Conservation (phyloP, 345 rosid species). For the Brassica nigra region DNA sequence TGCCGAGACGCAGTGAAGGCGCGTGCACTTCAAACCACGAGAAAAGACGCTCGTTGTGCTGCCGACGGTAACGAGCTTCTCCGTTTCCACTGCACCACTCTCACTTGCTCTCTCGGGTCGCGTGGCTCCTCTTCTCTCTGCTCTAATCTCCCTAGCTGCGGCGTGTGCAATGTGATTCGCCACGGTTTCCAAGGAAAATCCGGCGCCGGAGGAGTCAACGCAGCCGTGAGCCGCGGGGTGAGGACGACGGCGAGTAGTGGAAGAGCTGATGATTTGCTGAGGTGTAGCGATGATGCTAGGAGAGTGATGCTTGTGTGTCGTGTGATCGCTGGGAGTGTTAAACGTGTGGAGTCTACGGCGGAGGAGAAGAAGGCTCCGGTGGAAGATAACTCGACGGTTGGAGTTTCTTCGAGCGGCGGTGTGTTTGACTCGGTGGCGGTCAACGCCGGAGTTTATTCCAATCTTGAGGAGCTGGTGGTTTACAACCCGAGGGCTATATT, state of each 20-base stretch:
- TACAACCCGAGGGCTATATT: slow-evolving; percentile 87
- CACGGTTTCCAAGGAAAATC: slow-evolving; percentile 68
- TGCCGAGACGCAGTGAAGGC: slow-evolving; percentile 90
- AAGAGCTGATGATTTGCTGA: slow-evolving; percentile 79
- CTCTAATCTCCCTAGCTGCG: slow-evolving; percentile 76
- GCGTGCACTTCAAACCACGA: slow-evolving; percentile 67
- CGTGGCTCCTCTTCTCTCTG: slow-evolving; percentile 81
- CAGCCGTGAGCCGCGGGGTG: slow-evolving; percentile 43
- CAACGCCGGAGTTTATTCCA: slow-evolving; percentile 66
- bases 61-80: slow-evolving; percentile 98
- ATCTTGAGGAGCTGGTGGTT: slow-evolving; percentile 78
- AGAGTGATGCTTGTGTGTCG: slow-evolving; percentile 97
- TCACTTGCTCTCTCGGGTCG: slow-evolving; percentile 76
- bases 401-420: slow-evolving; percentile 37
- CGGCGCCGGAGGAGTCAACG: slow-evolving; percentile 27
- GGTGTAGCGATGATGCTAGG: slow-evolving; percentile 53
- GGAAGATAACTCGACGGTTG: slow-evolving; percentile 10
- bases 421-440: slow-evolving; percentile 82
- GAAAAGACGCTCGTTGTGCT: slow-evolving; percentile 82
- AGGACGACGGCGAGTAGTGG: slow-evolving; percentile 96
- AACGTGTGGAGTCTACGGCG: slow-evolving; percentile 46
- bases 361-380: slow-evolving; percentile 40
- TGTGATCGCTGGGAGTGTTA: slow-evolving; percentile 90
- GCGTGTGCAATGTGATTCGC: slow-evolving; percentile 83
- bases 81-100: slow-evolving; percentile 81